These are phyloP conservation scores for Halocafeteria seosinensis DNA, from an alignment of 108 stramenopile genomes.

Conservation along the genomic window DNA sequence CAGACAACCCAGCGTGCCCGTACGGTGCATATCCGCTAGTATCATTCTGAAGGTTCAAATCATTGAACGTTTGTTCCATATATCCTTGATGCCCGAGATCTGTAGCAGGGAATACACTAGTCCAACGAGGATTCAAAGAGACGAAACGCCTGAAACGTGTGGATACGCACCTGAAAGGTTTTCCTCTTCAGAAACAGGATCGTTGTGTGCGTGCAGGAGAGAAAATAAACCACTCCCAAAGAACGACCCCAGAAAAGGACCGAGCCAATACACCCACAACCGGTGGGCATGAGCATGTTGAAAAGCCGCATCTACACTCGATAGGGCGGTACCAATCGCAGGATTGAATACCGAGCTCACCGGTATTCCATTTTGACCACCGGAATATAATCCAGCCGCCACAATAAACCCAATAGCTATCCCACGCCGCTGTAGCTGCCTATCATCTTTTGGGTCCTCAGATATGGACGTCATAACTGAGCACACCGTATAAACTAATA, in stretches of 20 bases:
- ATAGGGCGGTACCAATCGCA: not conserved
- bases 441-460: not conserved
- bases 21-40: too few species aligned
- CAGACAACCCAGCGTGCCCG: too few species aligned
- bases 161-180: too few species aligned
- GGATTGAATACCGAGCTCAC: not conserved
- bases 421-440: not conserved
- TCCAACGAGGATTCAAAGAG: too few species aligned
- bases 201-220: not conserved
- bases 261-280: not conserved
- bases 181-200: too few species aligned
- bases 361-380: not conserved
- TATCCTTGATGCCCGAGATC: too few species aligned
- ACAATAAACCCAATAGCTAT: not conserved
- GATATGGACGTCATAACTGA: not conserved
- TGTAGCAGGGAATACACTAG: too few species aligned
- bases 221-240: not conserved
- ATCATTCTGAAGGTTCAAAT: too few species aligned
- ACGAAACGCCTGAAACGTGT: too few species aligned
- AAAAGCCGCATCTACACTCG: not conserved
- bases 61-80: too few species aligned
- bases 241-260: not conserved
- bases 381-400: not conserved
- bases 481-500: not conserved
- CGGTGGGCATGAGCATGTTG: not conserved